Evolutionary conservation across 768 basidiomycete species (phyloP).

Genomic region (Pisolithus sp.): DNA sequence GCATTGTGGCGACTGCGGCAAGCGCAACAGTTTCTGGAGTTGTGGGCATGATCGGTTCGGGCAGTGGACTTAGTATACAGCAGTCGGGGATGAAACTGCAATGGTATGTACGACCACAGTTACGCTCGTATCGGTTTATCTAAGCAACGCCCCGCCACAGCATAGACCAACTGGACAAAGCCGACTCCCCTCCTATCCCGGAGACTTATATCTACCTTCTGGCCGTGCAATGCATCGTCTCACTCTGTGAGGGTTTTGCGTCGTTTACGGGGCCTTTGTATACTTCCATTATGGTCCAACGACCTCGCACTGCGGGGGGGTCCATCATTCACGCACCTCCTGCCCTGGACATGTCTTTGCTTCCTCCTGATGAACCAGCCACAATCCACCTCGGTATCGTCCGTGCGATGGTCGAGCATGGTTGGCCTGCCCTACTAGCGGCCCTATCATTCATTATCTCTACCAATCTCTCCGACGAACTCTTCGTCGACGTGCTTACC

Average conservation of each 20-base stretch:
- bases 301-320: constrained; percentile 56
- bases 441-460: constrained; percentile 84
- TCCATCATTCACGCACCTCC: constrained; percentile 65
- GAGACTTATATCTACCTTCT: constrained; percentile 93
- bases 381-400: constrained; percentile 58
- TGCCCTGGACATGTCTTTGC: constrained; percentile 54
- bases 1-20: constrained; percentile 77
- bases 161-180: constrained; percentile 97
- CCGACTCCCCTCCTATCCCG: constrained; percentile 88
- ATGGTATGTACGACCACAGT: constrained; percentile 48
- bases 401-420: constrained; percentile 73
- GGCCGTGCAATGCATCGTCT: constrained; percentile 79
- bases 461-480: constrained; percentile 86
- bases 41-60: constrained; percentile 76
- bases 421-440: constrained; percentile 91
- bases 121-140: neutral
- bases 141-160: constrained; percentile 34
- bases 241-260: constrained; percentile 82
- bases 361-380: constrained; percentile 48
- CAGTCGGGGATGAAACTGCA: constrained; percentile 82
- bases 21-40: constrained; percentile 81
- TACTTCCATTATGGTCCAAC: constrained; percentile 60
- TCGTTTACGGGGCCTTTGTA: constrained; percentile 72
- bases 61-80: constrained; percentile 64
- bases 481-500: constrained; percentile 81